phyloP scores from a whole-genome alignment of 176 grass and related monocot species.

The Dactylis glomerata region DNA sequence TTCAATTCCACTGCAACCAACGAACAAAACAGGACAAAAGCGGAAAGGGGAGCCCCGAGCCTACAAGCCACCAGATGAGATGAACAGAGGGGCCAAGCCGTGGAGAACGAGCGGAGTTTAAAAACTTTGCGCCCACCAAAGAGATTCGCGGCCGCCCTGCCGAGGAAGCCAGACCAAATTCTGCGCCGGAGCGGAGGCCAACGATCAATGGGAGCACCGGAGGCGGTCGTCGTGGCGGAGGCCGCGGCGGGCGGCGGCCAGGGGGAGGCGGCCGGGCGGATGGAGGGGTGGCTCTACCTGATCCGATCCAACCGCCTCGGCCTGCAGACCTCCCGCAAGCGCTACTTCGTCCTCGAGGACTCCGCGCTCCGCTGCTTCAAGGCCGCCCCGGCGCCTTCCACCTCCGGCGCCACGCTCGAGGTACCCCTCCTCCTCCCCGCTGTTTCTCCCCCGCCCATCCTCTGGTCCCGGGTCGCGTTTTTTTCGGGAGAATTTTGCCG shows the following conservation, averaged over 20 bases:
- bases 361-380: slow-evolving; percentile 79
- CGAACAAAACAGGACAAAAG: slow-evolving; percentile 29
- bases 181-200: neutral
- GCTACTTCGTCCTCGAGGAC: slow-evolving; percentile 91
- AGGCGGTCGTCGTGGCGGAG: slow-evolving; percentile 9
- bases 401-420: slow-evolving; percentile 57
- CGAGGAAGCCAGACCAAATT: neutral
- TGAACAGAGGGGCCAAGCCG: neutral
- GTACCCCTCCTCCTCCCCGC: slow-evolving; percentile 22
- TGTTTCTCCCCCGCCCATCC: neutral
- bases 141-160: neutral
- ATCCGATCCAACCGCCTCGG: slow-evolving; percentile 86
- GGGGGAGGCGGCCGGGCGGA: slow-evolving; percentile 32
- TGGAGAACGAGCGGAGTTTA: neutral
- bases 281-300: slow-evolving; percentile 90
- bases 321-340: slow-evolving; percentile 78
- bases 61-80: slow-evolving; percentile 23
- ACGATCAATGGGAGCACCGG: slow-evolving; percentile 34
- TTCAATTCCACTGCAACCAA: slow-evolving; percentile 47
- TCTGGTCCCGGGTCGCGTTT: neutral
- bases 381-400: slow-evolving; percentile 38
- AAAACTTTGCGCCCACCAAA: neutral
- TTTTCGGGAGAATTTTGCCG: neutral
- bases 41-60: slow-evolving; percentile 17
- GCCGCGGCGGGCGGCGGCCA: neutral